phyloP scores from a whole-genome alignment of 2,329 filamentous ascomycete genomes.

The Zymoseptoria ardabiliae region DNA sequence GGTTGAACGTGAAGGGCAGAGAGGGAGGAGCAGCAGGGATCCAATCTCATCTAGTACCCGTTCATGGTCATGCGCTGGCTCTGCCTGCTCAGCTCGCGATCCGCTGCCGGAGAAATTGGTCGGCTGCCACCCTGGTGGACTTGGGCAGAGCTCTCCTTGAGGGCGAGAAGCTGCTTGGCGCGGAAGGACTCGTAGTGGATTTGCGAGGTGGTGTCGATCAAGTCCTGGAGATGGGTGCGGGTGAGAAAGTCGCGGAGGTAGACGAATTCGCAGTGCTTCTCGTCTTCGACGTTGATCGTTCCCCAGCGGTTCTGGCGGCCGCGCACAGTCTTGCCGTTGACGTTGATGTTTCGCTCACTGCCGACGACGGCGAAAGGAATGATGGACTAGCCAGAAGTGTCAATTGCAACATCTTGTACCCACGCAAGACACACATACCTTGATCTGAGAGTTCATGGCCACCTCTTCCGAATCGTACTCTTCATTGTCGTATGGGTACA shows the following conservation, averaged over 20 bases:
- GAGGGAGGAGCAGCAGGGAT: constrained; percentile 8
- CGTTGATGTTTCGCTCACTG: constrained; percentile 95
- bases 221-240: constrained; percentile 93
- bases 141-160: constrained; percentile 95
- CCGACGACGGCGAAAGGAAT: constrained; percentile 97
- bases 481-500: constrained; percentile 99
- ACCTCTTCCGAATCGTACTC: constrained; percentile 97
- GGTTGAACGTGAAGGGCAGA: constrained; percentile 13
- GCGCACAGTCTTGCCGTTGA: constrained; percentile 86
- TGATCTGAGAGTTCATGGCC: constrained; percentile 88
- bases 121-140: constrained; percentile 62
- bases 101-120: constrained; percentile 90
- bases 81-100: constrained; percentile 91
- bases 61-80: constrained; percentile 99
- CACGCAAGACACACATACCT: constrained; percentile 52
- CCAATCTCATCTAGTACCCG: constrained; percentile 63
- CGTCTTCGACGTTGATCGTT: constrained; percentile 98
- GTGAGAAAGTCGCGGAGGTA: constrained; percentile 98
- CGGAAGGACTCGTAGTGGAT: constrained; percentile 99
- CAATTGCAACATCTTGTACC: constrained; percentile 1
- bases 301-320: constrained; percentile 99
- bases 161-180: constrained; percentile 92
- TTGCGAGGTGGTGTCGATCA: constrained; percentile 98
- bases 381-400: constrained; percentile 56
- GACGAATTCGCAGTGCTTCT: constrained; percentile 99